phyloP scores from a whole-genome alignment of 139 green algal species.

The Tetraselmis chui region DNA sequence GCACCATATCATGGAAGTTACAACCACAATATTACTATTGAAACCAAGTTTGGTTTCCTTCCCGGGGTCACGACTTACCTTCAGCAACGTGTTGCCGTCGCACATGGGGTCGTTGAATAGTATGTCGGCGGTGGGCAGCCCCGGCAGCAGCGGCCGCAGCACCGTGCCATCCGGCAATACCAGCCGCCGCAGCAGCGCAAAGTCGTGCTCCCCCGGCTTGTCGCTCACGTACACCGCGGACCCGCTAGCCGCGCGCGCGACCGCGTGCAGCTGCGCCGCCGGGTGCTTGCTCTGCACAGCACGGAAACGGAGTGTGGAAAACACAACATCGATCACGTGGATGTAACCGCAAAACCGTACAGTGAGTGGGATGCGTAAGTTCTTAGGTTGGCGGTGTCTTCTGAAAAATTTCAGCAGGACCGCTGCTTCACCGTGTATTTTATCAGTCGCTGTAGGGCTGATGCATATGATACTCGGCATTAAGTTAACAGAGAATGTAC shows the following conservation, averaged over 20 bases:
- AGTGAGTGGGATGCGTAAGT: too few relatives aligned
- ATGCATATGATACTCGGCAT: too few relatives aligned
- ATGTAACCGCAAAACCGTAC: too few relatives aligned
- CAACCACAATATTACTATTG: too few relatives aligned
- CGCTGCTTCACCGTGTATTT: too few relatives aligned
- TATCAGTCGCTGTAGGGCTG: too few relatives aligned
- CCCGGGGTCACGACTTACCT: conserved; percentile 57
- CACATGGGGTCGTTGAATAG: conserved; percentile 79
- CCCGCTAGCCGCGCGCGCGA: conserved; percentile 33
- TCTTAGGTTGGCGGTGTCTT: too few relatives aligned
- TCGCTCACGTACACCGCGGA: conserved; percentile 66
- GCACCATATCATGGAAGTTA: too few relatives aligned
- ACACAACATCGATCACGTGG: too few relatives aligned
- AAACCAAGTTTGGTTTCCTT: too few relatives aligned
- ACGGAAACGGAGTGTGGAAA: background rate
- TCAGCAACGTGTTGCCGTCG: conserved; percentile 71
- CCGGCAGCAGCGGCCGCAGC: conserved; percentile 42
- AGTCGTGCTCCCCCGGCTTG: conserved; percentile 63
- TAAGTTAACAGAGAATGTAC: too few relatives aligned
- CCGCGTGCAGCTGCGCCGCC: conserved; percentile 27
- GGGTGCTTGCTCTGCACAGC: background rate
- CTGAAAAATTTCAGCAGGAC: too few relatives aligned
- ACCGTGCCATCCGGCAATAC: conserved; percentile 53
- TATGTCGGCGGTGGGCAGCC: conserved; percentile 76
- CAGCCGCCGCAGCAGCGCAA: conserved; percentile 47